Evolutionary conservation across 164 flowering plant species (phyloP), one percentile per base, ranked within the genome.

Genomic region (Vitis rupestris): DNA sequence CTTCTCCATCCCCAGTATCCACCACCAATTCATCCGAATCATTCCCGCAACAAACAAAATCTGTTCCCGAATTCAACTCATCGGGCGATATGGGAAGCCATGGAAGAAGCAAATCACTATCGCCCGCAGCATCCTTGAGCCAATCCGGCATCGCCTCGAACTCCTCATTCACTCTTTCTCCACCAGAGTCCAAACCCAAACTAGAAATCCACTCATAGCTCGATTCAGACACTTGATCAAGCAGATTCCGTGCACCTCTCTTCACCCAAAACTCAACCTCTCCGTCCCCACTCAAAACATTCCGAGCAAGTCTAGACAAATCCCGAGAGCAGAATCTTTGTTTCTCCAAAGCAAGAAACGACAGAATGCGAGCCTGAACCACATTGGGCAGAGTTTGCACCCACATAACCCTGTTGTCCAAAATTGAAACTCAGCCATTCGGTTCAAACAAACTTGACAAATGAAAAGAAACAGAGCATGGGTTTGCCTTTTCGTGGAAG

Each of bases 201-300:
- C 69, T 10, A 64, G 78, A 75, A 70, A 80, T 64, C 84, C 76
- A 68, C 17, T 74, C 70, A 74, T 63, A 69, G 49, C 55, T 75
- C 19, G 79, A 56, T 16, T 77, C 65, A 74, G 89, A 82, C 80
- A 90, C 31, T 14, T 44, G 61, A 69, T 87, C 89, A 29, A 89
- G 80, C 88, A 93, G 84, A 57, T 87, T 74, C 37, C 69, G 84
- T 19, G 98, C 94, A 67, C 88, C 79, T 72, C 75, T 87, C 74
- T 82, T 73, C 9, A 87, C 97, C 98, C 97, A 93, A 78, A 93
- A 91, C 68, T 88, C 91, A 29, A 80, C 50, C 63, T 49, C 79
- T 9, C 37, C 47, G 15, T 27, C 59, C 0, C 66, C 80, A n/a
- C 69, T 67, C 81, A 89, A 61, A 2, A 93, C 49, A 64, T 69